Conservation (phyloP, 306 rosid species). For the Styphnolobium japonicum region DNA sequence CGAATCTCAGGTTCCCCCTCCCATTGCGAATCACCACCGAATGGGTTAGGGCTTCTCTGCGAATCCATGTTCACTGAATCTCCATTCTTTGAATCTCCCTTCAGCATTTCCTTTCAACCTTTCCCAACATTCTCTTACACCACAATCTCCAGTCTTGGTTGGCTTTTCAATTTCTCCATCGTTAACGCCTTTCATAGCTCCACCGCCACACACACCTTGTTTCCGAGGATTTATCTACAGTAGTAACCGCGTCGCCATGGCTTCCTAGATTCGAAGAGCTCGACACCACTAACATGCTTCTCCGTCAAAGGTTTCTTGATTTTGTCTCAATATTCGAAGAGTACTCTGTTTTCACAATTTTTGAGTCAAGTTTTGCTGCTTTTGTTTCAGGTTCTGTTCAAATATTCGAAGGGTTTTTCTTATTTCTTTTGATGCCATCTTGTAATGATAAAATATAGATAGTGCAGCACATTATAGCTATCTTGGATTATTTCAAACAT, state of each 20-base stretch:
- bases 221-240: constrained; percentile 21
- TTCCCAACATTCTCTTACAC: too few relatives aligned
- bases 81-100: too few relatives aligned
- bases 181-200: too few relatives aligned
- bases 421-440: not conserved
- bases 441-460: not conserved
- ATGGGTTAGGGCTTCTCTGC: too few relatives aligned
- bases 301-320: constrained; percentile 37
- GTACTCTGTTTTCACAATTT: not conserved
- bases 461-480: not conserved
- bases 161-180: too few relatives aligned
- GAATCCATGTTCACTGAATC: too few relatives aligned
- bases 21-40: too few relatives aligned
- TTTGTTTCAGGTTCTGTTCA: constrained; percentile 6
- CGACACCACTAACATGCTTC: constrained; percentile 64
- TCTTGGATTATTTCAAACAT: not conserved
- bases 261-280: constrained; percentile 63
- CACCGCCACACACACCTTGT: constrained; percentile 33
- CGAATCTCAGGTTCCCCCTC: too few relatives aligned
- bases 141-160: too few relatives aligned
- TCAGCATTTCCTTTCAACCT: too few relatives aligned
- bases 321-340: too few relatives aligned
- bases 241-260: constrained; percentile 31
- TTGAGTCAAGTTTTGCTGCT: not conserved
- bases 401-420: not conserved